Base-by-base conservation (phyloP, 2,329 filamentous ascomycete genomes). In the Ceratocystiopsis minuta region DNA sequence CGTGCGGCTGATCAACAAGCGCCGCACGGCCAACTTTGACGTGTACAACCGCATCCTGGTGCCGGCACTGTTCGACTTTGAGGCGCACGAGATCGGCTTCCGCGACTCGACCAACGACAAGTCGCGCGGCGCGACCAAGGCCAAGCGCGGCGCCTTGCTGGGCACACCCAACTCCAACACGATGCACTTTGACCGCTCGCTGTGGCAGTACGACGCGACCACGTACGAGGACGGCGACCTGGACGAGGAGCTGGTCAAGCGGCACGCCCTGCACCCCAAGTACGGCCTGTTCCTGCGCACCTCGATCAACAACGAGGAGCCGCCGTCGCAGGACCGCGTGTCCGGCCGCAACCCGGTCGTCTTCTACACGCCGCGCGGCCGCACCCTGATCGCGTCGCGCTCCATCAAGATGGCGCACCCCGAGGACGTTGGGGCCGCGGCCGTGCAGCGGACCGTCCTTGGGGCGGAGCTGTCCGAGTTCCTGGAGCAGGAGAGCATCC, bases 21-120 rank as follows among this genome's bases (percentile, higher is more conserved):
- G 55, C 34, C 54, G 57, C 46, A 61, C 58, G 6, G 56, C 55
- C 28, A 60, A 61, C 39, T 53, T 52, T n/a, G 51, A 53, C 33
- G 54, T 61, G 20, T 64, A 66, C 51, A 73, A 70, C 49, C 70
- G 67, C 20, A 64, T 74, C 43, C 63, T 75, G 50, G 56, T 72
- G 36, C 69, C 69, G 12, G 58, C 57, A 7, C 48, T 62, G 0
- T 68, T 67, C 46, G 56, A 62, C 40, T 74, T 64, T 43, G 60
- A 68, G 34, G 57, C 66, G 10, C 59, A 65, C 44, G 70, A 75
- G 51, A 75, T 76, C 46, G 72, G 72, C 14, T 75, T 72, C 53
- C 64, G 68, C 17, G 72, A 75, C 50, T 71, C 68, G 4, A 64
- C 64, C 46, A 75, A 75, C 45, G 68, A 71, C 48, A 63, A 65